phyloP scores from a whole-genome alignment of 768 basidiomycete species.

The Mycena albidolilacea region DNA sequence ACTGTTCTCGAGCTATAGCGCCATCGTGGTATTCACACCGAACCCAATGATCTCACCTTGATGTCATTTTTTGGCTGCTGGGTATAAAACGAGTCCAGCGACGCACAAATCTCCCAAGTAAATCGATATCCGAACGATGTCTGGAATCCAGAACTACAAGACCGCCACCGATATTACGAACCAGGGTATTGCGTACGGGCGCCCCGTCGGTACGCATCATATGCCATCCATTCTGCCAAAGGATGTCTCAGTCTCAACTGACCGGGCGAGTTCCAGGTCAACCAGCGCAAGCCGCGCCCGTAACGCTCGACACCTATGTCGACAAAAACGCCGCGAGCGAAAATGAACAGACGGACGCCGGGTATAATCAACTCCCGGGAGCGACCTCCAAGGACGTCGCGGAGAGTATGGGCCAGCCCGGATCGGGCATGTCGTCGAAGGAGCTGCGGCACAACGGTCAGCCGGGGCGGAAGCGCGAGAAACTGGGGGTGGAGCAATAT shows the following conservation, averaged over 20 bases:
- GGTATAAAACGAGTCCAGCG: not conserved
- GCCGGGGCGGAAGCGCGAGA: conserved; percentile 50
- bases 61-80: not conserved
- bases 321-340: not conserved
- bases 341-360: not conserved
- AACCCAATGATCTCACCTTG: not conserved
- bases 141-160: conserved; percentile 20
- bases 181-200: conserved; percentile 14
- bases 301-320: not conserved
- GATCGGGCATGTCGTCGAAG: conserved; percentile 34
- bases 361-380: conserved; percentile 15
- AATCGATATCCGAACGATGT: conserved; percentile 7
- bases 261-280: not conserved
- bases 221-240: not conserved
- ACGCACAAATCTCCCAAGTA: not conserved
- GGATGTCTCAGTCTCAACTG: not conserved
- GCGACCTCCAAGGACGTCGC: conserved; percentile 35
- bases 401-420: conserved; percentile 31
- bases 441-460: conserved; percentile 45
- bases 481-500: conserved; percentile 39
- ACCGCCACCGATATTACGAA: conserved; percentile 11
- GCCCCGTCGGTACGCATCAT: not conserved
- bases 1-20: not conserved
- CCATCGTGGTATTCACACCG: not conserved
- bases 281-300: not conserved